These are phyloP conservation scores for Endocladia muricata DNA, from an alignment of 31 red algal genomes.

Conservation along the genomic window DNA sequence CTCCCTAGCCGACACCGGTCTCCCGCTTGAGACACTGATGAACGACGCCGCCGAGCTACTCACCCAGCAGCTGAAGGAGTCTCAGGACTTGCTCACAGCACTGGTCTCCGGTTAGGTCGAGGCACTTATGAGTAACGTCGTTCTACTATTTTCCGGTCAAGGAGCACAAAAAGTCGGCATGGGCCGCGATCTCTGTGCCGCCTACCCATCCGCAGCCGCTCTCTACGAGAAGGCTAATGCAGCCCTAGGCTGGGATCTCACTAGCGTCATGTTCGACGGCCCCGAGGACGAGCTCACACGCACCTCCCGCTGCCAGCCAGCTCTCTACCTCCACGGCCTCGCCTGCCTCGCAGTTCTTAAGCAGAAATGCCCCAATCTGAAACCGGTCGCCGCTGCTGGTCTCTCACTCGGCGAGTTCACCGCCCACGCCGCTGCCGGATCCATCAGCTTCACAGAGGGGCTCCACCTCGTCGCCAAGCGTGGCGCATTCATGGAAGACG, in stretches of 20 bases:
- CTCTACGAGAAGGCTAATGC: constrained; percentile 53
- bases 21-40: too few species aligned
- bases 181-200: constrained; percentile 41
- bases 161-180: constrained; percentile 82
- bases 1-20: too few species aligned
- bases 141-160: constrained; percentile 91
- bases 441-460: constrained; percentile 78
- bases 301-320: constrained; percentile 89
- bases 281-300: constrained; percentile 57
- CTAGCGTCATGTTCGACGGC: constrained; percentile 39
- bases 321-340: constrained; percentile 87
- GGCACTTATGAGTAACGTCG: too few species aligned
- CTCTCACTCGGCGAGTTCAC: constrained; percentile 88
- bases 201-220: constrained; percentile 34
- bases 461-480: constrained; percentile 76
- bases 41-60: too few species aligned
- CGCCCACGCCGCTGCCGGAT: constrained; percentile 68
- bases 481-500: constrained; percentile 87
- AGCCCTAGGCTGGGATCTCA: constrained; percentile 32
- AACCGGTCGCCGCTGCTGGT: constrained; percentile 64
- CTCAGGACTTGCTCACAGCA: too few species aligned
- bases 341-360: constrained; percentile 25
- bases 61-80: too few species aligned
- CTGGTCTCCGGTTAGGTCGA: too few species aligned
- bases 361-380: background rate